Evolutionary conservation across 2,329 filamentous ascomycete genomes (phyloP), one percentile per base, ranked within the genome.

Genomic region (Zasmidium citrigriseum): DNA sequence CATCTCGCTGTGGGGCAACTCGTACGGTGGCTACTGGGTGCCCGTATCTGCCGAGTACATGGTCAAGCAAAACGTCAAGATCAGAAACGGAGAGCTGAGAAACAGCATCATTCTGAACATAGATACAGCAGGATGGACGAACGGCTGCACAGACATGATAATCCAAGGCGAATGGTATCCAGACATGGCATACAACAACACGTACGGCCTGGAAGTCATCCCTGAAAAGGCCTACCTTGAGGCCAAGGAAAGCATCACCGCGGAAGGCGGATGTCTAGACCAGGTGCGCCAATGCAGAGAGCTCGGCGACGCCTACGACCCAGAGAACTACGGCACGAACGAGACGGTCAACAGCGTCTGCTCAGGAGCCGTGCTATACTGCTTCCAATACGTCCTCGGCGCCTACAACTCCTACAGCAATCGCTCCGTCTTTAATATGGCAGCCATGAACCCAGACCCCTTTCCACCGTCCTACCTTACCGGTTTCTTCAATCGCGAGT

Each of bases 111-210:
- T 84, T 38, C 81, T 89, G 41, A 80, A 82, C 41, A 75, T 91
- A 2, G 76, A 75, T 9, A 83, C 86, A 0, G 72, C 90, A 0
- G 87, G 87, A 21, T 86, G 90, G 59, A 77, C 89, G 58, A 90
- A 90, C 69, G 88, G 87, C n/a, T 86, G 86, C 66, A 77, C 90
- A 29, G 89, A 91, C 67, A 77, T 82, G 62, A 71, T 85, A 18
- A 77, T 84, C 1, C 86, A 90, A 73, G 76, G 75, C 1, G 34
- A 41, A n/a, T 41, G 34, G 34, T 41, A 41, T 16, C 80, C 83
- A 1, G 70, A 73, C 5, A 86, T 86, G 72, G 82, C 83, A 16
- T 77, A 79, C 58, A 83, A 84, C 67, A 89, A 89, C 68, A 85
- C 86, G 0, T 91, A 89, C 68, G 83, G 80, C 2, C 79, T 89